phyloP scores from a whole-genome alignment of 139 green algal genomes.

The Chlamydomonas incerta region DNA sequence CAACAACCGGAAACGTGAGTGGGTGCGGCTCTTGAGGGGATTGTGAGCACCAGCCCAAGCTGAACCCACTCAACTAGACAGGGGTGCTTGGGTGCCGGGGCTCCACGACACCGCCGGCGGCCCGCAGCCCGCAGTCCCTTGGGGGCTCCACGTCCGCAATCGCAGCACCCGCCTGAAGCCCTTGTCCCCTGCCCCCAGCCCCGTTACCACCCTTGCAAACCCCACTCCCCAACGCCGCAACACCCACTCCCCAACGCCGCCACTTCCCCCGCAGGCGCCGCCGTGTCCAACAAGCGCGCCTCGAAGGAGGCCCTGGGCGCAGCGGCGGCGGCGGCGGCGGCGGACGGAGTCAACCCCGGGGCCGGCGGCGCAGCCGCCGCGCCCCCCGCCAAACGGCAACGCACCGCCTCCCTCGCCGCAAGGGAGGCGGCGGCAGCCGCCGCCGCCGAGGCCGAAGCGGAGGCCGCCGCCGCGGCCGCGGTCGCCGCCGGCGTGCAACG shows the following conservation, averaged over 20 bases:
- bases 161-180: too few relatives aligned
- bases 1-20: conserved; percentile 20
- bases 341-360: neutral
- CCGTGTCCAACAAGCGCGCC: neutral
- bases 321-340: neutral
- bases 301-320: neutral
- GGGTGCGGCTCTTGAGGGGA: too few relatives aligned
- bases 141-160: too few relatives aligned
- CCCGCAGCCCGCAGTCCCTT: too few relatives aligned
- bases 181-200: too few relatives aligned
- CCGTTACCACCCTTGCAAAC: too few relatives aligned
- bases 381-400: conserved; percentile 8
- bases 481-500: too few relatives aligned
- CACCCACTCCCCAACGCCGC: too few relatives aligned
- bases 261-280: neutral
- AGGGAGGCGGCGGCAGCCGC: neutral
- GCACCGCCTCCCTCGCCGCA: neutral
- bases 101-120: neutral
- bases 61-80: too few relatives aligned
- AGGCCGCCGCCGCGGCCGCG: neutral
- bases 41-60: too few relatives aligned
- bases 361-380: neutral
- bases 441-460: neutral
- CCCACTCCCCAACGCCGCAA: too few relatives aligned
- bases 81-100: too few relatives aligned